Evolutionary conservation across 176 grass and related monocot genomes (phyloP).

Genomic region (Eremochloa ophiuroides): DNA sequence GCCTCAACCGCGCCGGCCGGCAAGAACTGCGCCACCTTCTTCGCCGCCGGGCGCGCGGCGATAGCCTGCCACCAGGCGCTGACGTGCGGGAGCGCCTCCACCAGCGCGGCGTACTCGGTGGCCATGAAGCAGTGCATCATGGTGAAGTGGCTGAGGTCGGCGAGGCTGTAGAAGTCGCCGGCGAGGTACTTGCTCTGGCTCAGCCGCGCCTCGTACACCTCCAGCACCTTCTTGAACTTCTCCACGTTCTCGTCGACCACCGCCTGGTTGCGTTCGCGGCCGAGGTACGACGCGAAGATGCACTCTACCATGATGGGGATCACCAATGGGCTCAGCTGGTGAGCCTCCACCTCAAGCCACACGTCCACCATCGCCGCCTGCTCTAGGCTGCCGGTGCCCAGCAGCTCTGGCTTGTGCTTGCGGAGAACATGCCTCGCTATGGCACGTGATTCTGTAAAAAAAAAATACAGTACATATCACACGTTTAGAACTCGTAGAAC

Average conservation of each 20-base stretch:
- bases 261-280: conserved; percentile 21
- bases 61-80: conserved; percentile 48
- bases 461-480: not conserved
- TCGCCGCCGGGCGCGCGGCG: conserved; percentile 17
- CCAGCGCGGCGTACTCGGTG: conserved; percentile 7
- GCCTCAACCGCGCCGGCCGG: too few relatives aligned
- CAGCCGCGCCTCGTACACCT: conserved; percentile 40
- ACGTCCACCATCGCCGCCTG: conserved; percentile 14
- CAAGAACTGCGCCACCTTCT: conserved; percentile 10
- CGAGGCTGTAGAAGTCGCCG: conserved; percentile 33
- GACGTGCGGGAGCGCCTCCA: conserved; percentile 19
- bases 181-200: conserved; percentile 19
- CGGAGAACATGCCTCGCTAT: conserved; percentile 3
- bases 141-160: conserved; percentile 48
- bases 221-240: conserved; percentile 33
- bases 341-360: conserved; percentile 35
- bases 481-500: not conserved
- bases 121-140: conserved; percentile 31
- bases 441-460: conserved; percentile 21
- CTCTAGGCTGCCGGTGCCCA: not conserved
- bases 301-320: conserved; percentile 3
- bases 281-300: conserved; percentile 9
- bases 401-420: not conserved
- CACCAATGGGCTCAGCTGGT: not conserved
- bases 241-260: conserved; percentile 20